Evolutionary conservation across 495 filamentous ascomycete genomes (phyloP).

Genomic region (Mytilinidion resinicola): DNA sequence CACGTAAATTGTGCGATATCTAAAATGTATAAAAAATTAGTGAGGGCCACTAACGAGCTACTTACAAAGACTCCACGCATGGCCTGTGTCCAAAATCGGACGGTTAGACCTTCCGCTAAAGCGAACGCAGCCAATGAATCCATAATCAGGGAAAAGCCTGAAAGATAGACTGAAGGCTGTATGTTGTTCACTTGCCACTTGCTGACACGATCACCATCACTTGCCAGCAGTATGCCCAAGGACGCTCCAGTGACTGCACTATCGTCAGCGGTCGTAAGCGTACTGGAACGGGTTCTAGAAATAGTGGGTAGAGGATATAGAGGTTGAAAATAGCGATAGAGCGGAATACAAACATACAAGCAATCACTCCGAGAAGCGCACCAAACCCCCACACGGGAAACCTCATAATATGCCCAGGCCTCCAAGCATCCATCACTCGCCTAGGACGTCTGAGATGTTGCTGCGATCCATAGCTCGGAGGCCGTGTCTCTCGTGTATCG

Average conservation of each 20-base stretch:
- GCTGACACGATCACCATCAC: slow-evolving; percentile 1
- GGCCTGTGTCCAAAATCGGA: slow-evolving; percentile 16
- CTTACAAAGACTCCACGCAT: slow-evolving; percentile 13
- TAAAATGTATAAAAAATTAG: neutral
- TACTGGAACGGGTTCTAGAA: neutral
- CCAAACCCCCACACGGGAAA: slow-evolving; percentile 21
- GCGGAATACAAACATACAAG: slow-evolving; percentile 4
- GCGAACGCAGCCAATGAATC: slow-evolving; percentile 17
- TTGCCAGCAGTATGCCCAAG: slow-evolving; percentile 16
- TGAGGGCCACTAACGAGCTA: neutral
- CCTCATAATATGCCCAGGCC: slow-evolving; percentile 9
- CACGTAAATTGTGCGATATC: too few species aligned
- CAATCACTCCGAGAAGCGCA: slow-evolving; percentile 8
- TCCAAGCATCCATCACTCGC: slow-evolving; percentile 18
- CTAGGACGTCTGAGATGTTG: slow-evolving; percentile 15
- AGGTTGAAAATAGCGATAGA: neutral
- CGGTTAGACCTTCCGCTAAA: slow-evolving; percentile 8
- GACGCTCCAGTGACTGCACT: slow-evolving; percentile 16
- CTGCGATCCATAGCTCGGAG: neutral
- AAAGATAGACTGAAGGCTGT: slow-evolving; percentile 20
- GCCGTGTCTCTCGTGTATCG: neutral
- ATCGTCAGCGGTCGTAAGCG: neutral
- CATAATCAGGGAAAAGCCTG: slow-evolving; percentile 12
- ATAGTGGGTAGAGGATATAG: neutral
- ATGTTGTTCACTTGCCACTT: slow-evolving; percentile 12